Evolutionary conservation across 2,329 filamentous ascomycete species (phyloP).

Genomic region (Fusarium sp.): DNA sequence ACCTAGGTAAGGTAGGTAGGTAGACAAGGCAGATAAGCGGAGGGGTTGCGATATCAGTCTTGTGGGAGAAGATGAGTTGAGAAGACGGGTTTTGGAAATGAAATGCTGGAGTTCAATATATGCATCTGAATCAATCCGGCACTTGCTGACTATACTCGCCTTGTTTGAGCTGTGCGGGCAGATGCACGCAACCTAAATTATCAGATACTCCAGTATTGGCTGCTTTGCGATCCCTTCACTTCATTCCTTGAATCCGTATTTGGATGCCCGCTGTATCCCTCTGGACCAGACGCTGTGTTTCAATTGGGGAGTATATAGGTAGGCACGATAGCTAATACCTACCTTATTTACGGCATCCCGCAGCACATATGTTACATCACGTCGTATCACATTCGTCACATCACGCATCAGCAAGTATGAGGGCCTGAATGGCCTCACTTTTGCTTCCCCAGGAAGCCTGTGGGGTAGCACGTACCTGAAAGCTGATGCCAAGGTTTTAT

Average conservation of each 20-base stretch:
- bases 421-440: conserved; percentile 27
- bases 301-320: conserved; percentile 4
- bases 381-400: conserved; percentile 25
- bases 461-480: conserved; percentile 19
- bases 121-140: conserved; percentile 35
- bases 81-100: conserved; percentile 37
- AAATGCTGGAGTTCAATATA: conserved; percentile 32
- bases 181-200: conserved; percentile 38
- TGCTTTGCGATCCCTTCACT: conserved; percentile 13
- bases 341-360: conserved; percentile 15
- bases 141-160: conserved; percentile 18
- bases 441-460: conserved; percentile 9
- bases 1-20: neutral
- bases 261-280: neutral
- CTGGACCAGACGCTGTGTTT: conserved; percentile 5
- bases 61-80: conserved; percentile 44
- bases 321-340: neutral
- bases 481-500: conserved; percentile 23
- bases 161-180: conserved; percentile 19
- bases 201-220: conserved; percentile 20
- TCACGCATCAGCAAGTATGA: conserved; percentile 25
- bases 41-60: conserved; percentile 23
- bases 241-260: neutral
- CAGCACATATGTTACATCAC: conserved; percentile 27
- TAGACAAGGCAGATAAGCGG: conserved; percentile 21